Percentiles rank a stretch among this genome's conserved stretches.
Conservation (phyloP, 2,329 filamentous ascomycete genomes). For the Aureobasidium sp. region DNA sequence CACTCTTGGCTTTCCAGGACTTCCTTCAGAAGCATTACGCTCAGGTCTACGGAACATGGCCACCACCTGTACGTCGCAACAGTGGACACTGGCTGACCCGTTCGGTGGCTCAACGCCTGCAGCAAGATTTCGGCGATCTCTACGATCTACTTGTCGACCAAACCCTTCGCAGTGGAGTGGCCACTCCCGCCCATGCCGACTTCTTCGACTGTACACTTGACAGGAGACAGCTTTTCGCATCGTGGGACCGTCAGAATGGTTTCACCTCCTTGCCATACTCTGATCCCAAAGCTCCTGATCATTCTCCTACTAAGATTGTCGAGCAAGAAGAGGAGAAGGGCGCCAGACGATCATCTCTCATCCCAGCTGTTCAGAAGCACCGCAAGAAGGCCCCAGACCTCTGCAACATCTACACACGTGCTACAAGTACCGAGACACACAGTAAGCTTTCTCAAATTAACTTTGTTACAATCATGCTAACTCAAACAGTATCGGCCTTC, state of each 20-base stretch:
- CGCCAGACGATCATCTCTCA: background rate
- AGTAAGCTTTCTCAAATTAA: background rate
- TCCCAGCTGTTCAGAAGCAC: conserved; percentile 1
- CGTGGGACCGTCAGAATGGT: conserved; percentile 45
- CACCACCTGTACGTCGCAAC: conserved; percentile 22
- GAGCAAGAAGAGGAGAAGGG: background rate
- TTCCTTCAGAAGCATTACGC: conserved; percentile 54
- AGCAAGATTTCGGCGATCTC: conserved; percentile 57
- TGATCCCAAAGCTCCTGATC: conserved; percentile 52
- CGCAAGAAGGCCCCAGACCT: background rate
- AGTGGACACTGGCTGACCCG: conserved; percentile 49
- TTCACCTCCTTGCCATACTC: conserved; percentile 43
- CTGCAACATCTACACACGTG: background rate
- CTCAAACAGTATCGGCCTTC: background rate
- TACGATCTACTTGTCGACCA: conserved; percentile 62
- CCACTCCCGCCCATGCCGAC: background rate
- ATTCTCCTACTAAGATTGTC: conserved; percentile 6
- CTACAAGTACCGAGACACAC: background rate
- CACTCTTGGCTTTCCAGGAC: conserved; percentile 50
- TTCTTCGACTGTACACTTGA: background rate
- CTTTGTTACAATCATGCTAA: background rate
- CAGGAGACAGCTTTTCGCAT: background rate
- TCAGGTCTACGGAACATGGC: conserved; percentile 52
- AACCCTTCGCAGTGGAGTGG: background rate
- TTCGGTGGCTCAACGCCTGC: conserved; percentile 47